These are phyloP conservation scores for Paraleonurus japonicus DNA, from an alignment of 257 asterid genomes.

Conservation along the genomic window DNA sequence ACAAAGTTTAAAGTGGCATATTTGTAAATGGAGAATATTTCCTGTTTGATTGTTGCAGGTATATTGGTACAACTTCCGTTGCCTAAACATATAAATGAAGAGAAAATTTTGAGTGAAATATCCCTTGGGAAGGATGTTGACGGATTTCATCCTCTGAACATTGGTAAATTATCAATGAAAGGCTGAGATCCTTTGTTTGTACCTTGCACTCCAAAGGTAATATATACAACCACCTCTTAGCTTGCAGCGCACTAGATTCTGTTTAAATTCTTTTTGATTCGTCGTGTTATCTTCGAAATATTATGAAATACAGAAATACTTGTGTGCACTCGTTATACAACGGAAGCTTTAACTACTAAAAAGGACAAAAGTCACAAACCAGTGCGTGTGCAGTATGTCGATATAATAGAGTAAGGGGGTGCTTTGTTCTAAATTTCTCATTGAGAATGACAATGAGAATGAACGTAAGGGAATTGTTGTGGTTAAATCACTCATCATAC, in stretches of 20 bases:
- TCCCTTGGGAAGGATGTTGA: constrained; percentile 90
- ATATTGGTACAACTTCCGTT: constrained; percentile 92
- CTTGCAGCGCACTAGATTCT: neutral
- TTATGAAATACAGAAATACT: neutral
- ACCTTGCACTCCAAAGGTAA: constrained; percentile 98
- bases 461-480: no score
- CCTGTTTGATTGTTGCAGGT: constrained; percentile 46
- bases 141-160: constrained; percentile 93
- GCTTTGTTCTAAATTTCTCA: neutral
- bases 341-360: neutral
- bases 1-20: neutral
- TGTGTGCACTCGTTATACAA: neutral
- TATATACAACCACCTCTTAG: neutral
- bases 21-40: neutral
- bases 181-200: constrained; percentile 91
- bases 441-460: no score
- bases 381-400: neutral
- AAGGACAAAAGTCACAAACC: neutral
- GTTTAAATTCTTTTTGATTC: neutral
- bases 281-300: neutral
- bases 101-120: constrained; percentile 69
- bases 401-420: neutral
- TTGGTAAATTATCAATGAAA: constrained; percentile 98
- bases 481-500: no score
- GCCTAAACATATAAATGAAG: constrained; percentile 92